phyloP scores from a whole-genome alignment of 345 rosid genomes.

The Rhodamnia rubescens region DNA sequence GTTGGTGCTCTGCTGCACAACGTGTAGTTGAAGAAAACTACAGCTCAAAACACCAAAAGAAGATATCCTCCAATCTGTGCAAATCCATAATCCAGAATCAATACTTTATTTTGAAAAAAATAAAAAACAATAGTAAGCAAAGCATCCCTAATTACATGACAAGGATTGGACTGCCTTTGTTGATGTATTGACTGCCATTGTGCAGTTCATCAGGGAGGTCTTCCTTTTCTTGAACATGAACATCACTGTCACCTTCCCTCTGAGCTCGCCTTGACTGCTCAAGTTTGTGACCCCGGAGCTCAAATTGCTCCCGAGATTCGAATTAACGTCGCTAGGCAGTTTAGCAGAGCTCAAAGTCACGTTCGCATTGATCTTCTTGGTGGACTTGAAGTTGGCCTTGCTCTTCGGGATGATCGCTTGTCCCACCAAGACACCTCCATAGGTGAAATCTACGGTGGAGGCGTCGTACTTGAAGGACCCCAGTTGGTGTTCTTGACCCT shows the following conservation, averaged over 20 bases:
- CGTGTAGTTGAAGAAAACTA: too few relatives aligned
- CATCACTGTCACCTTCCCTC: not conserved
- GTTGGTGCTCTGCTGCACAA: too few relatives aligned
- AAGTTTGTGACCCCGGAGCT: not conserved
- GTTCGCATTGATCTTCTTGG: not conserved
- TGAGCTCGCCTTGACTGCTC: not conserved
- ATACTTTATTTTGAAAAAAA: too few relatives aligned
- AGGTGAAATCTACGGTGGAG: not conserved
- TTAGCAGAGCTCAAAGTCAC: not conserved
- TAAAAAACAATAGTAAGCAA: too few relatives aligned
- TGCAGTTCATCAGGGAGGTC: too few relatives aligned
- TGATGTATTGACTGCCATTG: too few relatives aligned
- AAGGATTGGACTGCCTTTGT: too few relatives aligned
- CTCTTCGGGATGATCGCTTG: not conserved
- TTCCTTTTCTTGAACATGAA: not conserved
- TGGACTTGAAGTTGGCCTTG: not conserved
- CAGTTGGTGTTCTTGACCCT: slow-evolving; percentile 5
- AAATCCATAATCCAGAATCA: too few relatives aligned
- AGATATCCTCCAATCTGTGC: too few relatives aligned
- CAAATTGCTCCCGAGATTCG: not conserved
- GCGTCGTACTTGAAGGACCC: slow-evolving; percentile 2
- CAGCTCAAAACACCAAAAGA: too few relatives aligned
- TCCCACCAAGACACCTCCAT: slow-evolving; percentile 2
- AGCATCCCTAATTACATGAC: too few relatives aligned
- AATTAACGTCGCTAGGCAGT: not conserved